Evolutionary conservation across 148 eudicot genomes (phyloP).

Genomic region (Rheum nobile): DNA sequence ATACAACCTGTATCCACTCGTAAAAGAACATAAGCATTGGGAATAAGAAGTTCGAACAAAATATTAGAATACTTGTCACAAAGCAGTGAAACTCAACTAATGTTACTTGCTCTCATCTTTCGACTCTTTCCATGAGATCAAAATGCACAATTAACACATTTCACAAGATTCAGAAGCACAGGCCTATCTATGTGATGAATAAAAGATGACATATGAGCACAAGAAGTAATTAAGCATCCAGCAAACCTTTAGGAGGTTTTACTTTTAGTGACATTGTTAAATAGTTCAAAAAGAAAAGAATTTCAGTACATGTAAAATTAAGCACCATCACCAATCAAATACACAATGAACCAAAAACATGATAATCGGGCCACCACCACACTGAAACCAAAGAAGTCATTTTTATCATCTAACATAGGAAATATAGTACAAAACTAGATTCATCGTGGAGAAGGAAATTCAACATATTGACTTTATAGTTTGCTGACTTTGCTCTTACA

Average conservation of each 20-base stretch:
- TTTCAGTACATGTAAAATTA: background rate
- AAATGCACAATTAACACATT: background rate
- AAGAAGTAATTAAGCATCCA: background rate
- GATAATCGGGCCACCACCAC: background rate
- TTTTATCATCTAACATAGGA: background rate
- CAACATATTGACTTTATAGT: background rate
- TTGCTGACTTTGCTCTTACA: background rate
- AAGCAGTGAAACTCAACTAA: background rate
- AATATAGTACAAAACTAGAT: background rate
- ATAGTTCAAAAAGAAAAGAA: background rate
- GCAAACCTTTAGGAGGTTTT: background rate
- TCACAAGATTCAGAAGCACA: background rate
- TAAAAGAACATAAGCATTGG: background rate
- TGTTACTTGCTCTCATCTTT: background rate
- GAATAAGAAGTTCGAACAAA: background rate
- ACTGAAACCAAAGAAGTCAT: background rate
- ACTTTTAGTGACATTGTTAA: background rate
- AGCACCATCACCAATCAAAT: background rate
- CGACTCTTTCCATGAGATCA: background rate
- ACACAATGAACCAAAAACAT: background rate
- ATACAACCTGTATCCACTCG: conserved; percentile 32
- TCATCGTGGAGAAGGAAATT: background rate
- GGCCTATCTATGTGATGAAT: background rate
- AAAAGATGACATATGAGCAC: background rate
- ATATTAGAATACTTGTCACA: background rate